Evolutionary conservation across 2,329 filamentous ascomycete genomes (phyloP).

Genomic region (Penicillium polonicum): DNA sequence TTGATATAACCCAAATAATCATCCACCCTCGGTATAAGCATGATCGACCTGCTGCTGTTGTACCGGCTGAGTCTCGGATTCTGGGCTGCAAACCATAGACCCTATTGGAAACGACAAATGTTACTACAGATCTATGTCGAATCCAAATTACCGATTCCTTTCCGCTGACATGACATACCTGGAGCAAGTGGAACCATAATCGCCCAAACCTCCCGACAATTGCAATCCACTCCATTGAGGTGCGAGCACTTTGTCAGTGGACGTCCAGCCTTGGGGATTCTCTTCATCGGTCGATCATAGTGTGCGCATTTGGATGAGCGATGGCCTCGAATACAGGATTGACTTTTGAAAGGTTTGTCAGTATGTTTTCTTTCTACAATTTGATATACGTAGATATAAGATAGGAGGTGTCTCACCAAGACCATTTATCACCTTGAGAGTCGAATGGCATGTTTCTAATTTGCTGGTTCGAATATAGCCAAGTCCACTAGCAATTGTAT

Average conservation of each 20-base stretch:
- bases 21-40: background rate
- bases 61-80: background rate
- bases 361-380: background rate
- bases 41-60: background rate
- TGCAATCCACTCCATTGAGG: background rate
- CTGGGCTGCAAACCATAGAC: background rate
- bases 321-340: conserved; percentile 5
- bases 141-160: background rate
- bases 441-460: conserved; percentile 1
- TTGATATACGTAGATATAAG: background rate
- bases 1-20: background rate
- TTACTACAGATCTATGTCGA: background rate
- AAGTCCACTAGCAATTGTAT: too few relatives aligned
- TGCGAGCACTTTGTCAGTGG: background rate
- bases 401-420: background rate
- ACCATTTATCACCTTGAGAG: conserved; percentile 1
- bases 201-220: conserved; percentile 4
- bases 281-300: conserved; percentile 5
- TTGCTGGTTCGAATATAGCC: background rate
- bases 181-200: conserved; percentile 6
- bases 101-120: background rate
- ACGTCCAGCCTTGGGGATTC: conserved; percentile 3
- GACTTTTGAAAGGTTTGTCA: background rate
- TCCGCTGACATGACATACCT: background rate
- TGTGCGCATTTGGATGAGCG: conserved; percentile 5